Conservation (phyloP, 1,284 basidiomycete genomes). For the Cryptococcus sp. region DNA sequence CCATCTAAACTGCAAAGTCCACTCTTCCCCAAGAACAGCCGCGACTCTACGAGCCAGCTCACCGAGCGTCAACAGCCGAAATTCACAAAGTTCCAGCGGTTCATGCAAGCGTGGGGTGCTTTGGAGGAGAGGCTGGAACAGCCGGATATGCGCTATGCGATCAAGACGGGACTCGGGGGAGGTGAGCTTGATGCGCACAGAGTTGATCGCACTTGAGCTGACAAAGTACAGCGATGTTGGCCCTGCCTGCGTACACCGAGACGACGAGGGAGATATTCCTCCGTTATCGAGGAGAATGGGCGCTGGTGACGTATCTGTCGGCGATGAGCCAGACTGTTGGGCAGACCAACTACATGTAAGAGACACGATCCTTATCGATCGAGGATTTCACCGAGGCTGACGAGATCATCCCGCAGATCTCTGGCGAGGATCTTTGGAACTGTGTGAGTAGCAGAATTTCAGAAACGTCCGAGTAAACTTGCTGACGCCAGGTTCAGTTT, state of each 20-base stretch:
- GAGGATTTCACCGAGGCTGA: too few relatives aligned
- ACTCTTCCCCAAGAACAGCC: conserved; percentile 75
- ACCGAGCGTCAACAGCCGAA: conserved; percentile 66
- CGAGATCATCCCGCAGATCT: conserved; percentile 27
- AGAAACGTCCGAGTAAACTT: background rate
- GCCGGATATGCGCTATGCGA: conserved; percentile 76
- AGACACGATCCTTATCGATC: conserved; percentile 41
- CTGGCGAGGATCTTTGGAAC: conserved; percentile 73
- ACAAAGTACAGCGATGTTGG: conserved; percentile 59
- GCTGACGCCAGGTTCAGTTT: conserved; percentile 53
- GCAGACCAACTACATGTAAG: conserved; percentile 74
- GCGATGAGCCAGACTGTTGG: conserved; percentile 79
- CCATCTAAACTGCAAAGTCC: conserved; percentile 59
- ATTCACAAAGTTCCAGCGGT: conserved; percentile 58
- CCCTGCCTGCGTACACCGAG: conserved; percentile 80
- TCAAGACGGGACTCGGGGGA: conserved; percentile 67
- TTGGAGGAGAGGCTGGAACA: conserved; percentile 66
- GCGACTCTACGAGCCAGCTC: conserved; percentile 77
- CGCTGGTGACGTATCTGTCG: conserved; percentile 83
- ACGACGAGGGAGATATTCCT: conserved; percentile 71
- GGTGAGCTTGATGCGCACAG: conserved; percentile 20
- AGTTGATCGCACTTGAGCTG: background rate
- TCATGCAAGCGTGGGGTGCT: conserved; percentile 70
- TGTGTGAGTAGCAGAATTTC: conserved; percentile 55
- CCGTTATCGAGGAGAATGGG: conserved; percentile 85